Evolutionary conservation across 441 rosid species (phyloP).

Genomic region (Corymbia citriodora): DNA sequence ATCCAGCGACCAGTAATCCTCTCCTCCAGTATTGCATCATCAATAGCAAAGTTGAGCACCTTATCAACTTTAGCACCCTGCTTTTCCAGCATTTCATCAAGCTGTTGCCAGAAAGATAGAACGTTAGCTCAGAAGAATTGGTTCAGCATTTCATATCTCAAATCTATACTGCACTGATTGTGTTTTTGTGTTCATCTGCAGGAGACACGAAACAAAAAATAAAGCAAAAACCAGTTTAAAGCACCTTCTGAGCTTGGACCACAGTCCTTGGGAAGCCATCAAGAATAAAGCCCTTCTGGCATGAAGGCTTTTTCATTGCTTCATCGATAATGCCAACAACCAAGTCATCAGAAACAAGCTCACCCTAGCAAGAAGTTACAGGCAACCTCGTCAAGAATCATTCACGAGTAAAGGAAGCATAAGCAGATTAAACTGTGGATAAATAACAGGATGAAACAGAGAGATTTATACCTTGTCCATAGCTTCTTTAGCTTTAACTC

Average conservation of each 20-base stretch:
- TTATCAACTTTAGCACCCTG: conserved; percentile 72
- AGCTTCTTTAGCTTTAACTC: conserved; percentile 90
- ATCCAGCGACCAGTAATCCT: conserved; percentile 97
- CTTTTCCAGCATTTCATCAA: conserved; percentile 88
- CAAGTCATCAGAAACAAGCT: conserved; percentile 92
- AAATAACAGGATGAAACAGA: neutral
- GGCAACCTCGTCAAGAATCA: neutral
- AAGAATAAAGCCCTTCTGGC: conserved; percentile 94
- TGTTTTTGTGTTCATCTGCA: neutral
- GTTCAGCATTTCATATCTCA: neutral
- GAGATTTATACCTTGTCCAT: conserved; percentile 73
- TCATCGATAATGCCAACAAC: conserved; percentile 94
- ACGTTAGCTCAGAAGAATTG: neutral
- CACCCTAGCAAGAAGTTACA: conserved; percentile 48
- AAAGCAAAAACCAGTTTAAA: neutral
- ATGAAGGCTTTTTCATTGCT: conserved; percentile 88
- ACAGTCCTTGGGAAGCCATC: conserved; percentile 97
- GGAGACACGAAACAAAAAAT: neutral
- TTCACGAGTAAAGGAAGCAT: neutral
- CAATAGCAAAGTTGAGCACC: conserved; percentile 85
- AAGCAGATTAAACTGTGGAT: neutral
- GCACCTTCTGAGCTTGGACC: conserved; percentile 91
- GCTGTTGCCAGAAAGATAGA: conserved; percentile 32
- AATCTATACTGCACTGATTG: neutral
- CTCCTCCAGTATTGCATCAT: conserved; percentile 91